phyloP scores from a whole-genome alignment of 2,329 filamentous ascomycete species.

The Teratosphaeriaceae sp. region DNA sequence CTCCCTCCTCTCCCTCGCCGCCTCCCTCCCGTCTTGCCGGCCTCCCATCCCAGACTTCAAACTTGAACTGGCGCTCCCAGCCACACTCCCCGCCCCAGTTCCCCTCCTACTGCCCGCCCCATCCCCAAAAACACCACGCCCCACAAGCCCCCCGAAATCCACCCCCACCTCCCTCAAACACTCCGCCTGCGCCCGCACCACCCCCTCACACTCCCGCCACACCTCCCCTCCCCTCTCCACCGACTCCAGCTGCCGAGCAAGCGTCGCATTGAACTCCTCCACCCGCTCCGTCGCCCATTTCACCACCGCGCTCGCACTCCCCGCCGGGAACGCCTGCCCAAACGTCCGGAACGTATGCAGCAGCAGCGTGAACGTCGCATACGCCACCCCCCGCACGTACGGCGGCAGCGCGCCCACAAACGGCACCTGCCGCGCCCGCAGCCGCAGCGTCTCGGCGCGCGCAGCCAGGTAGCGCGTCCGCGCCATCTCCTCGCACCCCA shows the following conservation, averaged over 20 bases:
- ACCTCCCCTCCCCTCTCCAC: constrained; percentile 68
- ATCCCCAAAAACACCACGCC: too few species aligned
- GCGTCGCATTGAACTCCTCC: constrained; percentile 78
- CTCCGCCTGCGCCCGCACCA: constrained; percentile 71
- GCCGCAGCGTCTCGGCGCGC: constrained; percentile 69
- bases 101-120: too few species aligned
- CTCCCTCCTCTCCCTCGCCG: too few species aligned
- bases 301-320: constrained; percentile 84
- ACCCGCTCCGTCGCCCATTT: constrained; percentile 98
- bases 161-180: constrained; percentile 80
- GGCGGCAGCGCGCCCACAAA: constrained; percentile 90
- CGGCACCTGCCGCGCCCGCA: constrained; percentile 80
- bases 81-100: too few species aligned
- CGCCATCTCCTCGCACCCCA: constrained; percentile 87
- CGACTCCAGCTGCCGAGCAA: constrained; percentile 79
- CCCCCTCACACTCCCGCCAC: constrained; percentile 77
- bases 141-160: constrained; percentile 80
- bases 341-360: constrained; percentile 68
- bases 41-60: too few species aligned
- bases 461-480: constrained; percentile 80
- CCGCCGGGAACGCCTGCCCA: constrained; percentile 50
- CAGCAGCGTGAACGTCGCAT: constrained; percentile 91
- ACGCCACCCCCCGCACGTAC: constrained; percentile 93
- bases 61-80: too few species aligned
- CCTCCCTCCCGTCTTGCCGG: too few species aligned